Evolutionary conservation across 768 basidiomycete species (phyloP).

Genomic region (Boletus pseudo-olivaceus): DNA sequence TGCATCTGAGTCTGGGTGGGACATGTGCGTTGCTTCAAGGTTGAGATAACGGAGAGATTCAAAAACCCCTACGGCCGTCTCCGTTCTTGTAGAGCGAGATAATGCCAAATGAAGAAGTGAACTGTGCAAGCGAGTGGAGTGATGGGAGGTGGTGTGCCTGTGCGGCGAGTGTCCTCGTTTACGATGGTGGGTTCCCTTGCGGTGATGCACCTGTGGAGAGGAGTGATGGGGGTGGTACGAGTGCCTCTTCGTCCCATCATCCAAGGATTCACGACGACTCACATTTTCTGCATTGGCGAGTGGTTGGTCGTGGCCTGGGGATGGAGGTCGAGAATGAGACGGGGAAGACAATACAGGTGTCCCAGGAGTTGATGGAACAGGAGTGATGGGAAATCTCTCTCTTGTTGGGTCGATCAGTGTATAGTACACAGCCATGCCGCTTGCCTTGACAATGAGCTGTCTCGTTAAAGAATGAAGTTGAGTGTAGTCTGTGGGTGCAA

Average conservation of each 20-base stretch:
- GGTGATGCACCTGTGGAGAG: constrained; percentile 5
- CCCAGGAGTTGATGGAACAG: constrained; percentile 33
- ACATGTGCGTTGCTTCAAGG: constrained; percentile 53
- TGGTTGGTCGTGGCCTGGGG: constrained; percentile 19
- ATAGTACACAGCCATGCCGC: constrained; percentile 64
- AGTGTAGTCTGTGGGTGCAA: constrained; percentile 53
- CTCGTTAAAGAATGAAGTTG: constrained; percentile 48
- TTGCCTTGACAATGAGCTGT: constrained; percentile 51
- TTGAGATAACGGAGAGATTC: constrained; percentile 70
- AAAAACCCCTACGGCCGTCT: constrained; percentile 67
- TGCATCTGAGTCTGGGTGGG: constrained; percentile 44
- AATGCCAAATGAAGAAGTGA: constrained; percentile 40
- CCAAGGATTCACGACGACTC: neutral
- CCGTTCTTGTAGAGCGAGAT: constrained; percentile 32
- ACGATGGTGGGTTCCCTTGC: neutral
- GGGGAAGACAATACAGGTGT: constrained; percentile 37
- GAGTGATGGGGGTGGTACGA: neutral
- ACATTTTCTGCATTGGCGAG: neutral
- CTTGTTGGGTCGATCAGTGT: constrained; percentile 58
- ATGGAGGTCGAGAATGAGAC: constrained; percentile 30
- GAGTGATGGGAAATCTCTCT: constrained; percentile 54
- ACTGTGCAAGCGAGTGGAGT: constrained; percentile 33
- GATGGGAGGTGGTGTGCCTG: constrained; percentile 15
- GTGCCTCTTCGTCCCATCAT: neutral
- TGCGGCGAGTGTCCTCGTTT: constrained; percentile 12